Evolutionary conservation across 495 filamentous ascomycete genomes (phyloP).

Genomic region (Annulohypoxylon stygium): DNA sequence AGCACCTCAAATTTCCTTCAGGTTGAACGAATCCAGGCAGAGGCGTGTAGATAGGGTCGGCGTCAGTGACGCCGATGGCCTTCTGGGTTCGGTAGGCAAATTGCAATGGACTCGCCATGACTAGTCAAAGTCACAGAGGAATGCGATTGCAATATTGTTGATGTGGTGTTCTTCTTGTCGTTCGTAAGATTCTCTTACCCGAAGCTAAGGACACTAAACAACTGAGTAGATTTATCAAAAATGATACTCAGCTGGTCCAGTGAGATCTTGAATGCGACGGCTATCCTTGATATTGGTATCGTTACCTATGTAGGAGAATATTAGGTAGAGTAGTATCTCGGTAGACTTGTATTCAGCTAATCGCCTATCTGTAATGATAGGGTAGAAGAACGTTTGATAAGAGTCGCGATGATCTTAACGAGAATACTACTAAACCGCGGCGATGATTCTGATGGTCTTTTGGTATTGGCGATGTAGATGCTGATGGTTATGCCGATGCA

Average conservation of each 20-base stretch:
- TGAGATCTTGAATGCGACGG: neutral
- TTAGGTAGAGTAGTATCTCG: slow-evolving; percentile 18
- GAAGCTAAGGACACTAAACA: slow-evolving; percentile 12
- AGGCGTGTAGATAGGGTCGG: slow-evolving; percentile 85
- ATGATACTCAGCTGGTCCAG: slow-evolving; percentile 33
- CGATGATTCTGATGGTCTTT: slow-evolving; percentile 24
- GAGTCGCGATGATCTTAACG: slow-evolving; percentile 16
- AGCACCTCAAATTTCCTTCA: slow-evolving; percentile 94
- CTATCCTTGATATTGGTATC: slow-evolving; percentile 5
- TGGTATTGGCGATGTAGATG: slow-evolving; percentile 20
- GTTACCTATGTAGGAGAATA: slow-evolving; percentile 24
- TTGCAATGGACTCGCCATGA: slow-evolving; percentile 91
- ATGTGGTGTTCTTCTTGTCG: slow-evolving; percentile 48
- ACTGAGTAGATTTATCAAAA: slow-evolving; percentile 45
- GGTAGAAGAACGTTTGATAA: slow-evolving; percentile 7
- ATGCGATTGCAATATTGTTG: slow-evolving; percentile 38
- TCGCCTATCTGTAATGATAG: slow-evolving; percentile 15
- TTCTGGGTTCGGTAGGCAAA: slow-evolving; percentile 96
- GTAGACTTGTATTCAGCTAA: slow-evolving; percentile 19
- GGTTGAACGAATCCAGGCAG: slow-evolving; percentile 89
- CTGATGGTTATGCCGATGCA: neutral
- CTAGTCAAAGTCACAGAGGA: slow-evolving; percentile 82
- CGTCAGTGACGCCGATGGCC: slow-evolving; percentile 92
- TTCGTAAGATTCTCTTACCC: slow-evolving; percentile 45
- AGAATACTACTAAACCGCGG: slow-evolving; percentile 26